Evolutionary conservation across 1,139 yeast genomes (phyloP).

Genomic region (Kodamaea sp.): DNA sequence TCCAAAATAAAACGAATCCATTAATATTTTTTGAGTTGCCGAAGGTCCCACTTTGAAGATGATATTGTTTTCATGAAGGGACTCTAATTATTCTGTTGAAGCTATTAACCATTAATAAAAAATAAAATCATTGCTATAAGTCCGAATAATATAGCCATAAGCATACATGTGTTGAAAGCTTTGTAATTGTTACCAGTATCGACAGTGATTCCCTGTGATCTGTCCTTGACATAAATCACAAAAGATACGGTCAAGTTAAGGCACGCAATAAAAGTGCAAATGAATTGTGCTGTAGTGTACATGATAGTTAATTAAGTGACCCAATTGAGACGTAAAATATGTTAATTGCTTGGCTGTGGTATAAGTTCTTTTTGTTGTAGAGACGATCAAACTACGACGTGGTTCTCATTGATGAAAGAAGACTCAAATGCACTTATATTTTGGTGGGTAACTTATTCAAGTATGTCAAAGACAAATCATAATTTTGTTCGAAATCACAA

Average conservation of each 20-base stretch:
- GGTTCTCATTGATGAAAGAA: too few species aligned
- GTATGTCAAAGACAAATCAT: too few species aligned
- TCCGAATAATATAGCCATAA: constrained; percentile 23
- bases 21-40: too few species aligned
- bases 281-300: constrained; percentile 14
- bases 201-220: constrained; percentile 15
- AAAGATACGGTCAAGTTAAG: constrained; percentile 20
- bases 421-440: too few species aligned
- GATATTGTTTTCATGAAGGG: neutral
- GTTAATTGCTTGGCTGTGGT: neutral
- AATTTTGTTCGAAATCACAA: too few species aligned
- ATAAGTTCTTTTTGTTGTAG: neutral
- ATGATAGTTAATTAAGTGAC: constrained; percentile 3
- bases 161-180: constrained; percentile 22
- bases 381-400: neutral
- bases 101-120: constrained; percentile 1
- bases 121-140: constrained; percentile 13
- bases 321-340: neutral
- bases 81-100: neutral
- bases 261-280: constrained; percentile 21
- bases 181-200: constrained; percentile 22
- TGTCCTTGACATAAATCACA: constrained; percentile 19
- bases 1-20: too few species aligned
- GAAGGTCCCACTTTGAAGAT: too few species aligned
- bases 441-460: too few species aligned